Base-by-base conservation (phyloP, 1,139 yeast species). In the Lodderomyces pseudojiufengensis region DNA sequence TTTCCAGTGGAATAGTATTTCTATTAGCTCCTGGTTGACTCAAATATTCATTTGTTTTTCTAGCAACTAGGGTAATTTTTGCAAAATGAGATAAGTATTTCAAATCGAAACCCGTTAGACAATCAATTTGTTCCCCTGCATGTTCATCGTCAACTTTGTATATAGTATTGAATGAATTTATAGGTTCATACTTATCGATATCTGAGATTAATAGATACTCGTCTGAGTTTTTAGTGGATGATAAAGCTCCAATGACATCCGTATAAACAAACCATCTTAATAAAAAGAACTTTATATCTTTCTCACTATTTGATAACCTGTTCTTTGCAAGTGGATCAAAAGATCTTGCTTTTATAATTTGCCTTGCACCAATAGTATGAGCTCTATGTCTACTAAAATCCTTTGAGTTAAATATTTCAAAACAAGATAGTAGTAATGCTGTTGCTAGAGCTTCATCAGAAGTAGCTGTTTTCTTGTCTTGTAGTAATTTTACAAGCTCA, bases 191-290 rank as follows among this genome's bases (percentile, higher is more conserved):
- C 14, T 42, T 32, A n/a, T 37, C 37, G 27, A 25, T 48, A 23
- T 39, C 40, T 10, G 35, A 18, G 5, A 41, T 25, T 7, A 52
- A 37, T 8, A 59, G 45, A 42, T 64, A 63, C 29, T 56, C 54
- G 21, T 55, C 56, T 0, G 64, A 43, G 29, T 59, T 53, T 24
- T 52, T 52, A 6, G 74, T 61, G 8, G 73, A 57, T 1, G 72
- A 62, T 18, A 83, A 58, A 1, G 81, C 73, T 0, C 88, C 86
- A 26, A 84, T 70, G 1, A 81, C 77, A 48, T 83, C 90, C 32
- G 81, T 64, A 47, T 81, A 84, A 0, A 81, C 83, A 50, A 79
- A 80, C 84, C 90, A 80, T 39, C 92, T 60, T 51, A 78, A 66
- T 38, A 84, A 59, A 49, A 84, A 84, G 45, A 69, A 80, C 1